A percentile compares a stretch with the other conserved stretches of the same genome.
These are phyloP conservation scores for Botrytis deweyae DNA, from an alignment of 2,329 filamentous ascomycete genomes.

Conservation along the genomic window DNA sequence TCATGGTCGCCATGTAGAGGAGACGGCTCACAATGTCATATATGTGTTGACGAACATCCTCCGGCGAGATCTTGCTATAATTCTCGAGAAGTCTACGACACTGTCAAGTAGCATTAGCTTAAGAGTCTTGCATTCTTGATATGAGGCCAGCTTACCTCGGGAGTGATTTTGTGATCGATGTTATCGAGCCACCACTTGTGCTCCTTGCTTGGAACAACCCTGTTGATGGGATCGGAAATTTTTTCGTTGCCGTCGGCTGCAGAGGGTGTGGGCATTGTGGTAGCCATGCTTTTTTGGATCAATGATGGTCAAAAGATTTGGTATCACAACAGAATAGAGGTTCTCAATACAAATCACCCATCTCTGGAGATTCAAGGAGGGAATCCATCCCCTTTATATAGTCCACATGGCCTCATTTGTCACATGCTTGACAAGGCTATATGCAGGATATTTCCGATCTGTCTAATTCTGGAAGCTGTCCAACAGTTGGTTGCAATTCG, in stretches of 20 bases:
- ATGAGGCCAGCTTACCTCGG: background rate
- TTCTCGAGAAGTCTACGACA: background rate
- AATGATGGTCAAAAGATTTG: background rate
- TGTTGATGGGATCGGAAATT: background rate
- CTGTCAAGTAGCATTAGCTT: background rate
- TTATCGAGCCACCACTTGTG: background rate
- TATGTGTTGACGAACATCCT: slow-evolving; percentile 11
- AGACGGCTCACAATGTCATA: slow-evolving; percentile 16
- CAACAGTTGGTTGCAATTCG: background rate
- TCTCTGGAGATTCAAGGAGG: background rate
- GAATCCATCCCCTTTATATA: background rate
- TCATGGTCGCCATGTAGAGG: background rate
- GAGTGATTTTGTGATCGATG: slow-evolving; percentile 15
- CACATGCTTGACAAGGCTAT: background rate
- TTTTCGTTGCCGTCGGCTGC: background rate
- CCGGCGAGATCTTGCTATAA: background rate
- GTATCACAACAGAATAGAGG: background rate
- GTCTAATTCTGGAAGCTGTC: background rate
- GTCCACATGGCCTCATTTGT: background rate
- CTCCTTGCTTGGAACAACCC: background rate
- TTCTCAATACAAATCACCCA: background rate
- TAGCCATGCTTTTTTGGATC: background rate
- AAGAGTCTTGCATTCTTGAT: background rate
- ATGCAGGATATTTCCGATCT: background rate
- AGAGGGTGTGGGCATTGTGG: background rate